These are phyloP conservation scores for Pachysolen tannophilus DNA, from an alignment of 805 yeast genomes.

Conservation along the genomic window DNA sequence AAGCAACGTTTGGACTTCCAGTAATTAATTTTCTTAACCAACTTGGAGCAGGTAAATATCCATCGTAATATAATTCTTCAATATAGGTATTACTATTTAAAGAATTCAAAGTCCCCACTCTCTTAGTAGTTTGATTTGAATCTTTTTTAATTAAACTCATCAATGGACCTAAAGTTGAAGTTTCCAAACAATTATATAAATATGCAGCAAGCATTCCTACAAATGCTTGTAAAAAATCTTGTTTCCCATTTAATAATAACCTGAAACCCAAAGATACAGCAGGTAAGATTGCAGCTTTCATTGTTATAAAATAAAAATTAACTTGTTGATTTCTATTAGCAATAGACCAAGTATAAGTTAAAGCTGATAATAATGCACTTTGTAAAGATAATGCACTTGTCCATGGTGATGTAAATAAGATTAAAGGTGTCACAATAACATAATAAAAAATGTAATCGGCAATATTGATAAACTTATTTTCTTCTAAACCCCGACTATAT, in stretches of 20 bases:
- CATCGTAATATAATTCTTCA: constrained; percentile 40
- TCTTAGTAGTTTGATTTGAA: constrained; percentile 16
- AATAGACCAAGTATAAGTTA: constrained; percentile 58
- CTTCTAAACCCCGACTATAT: constrained; percentile 50
- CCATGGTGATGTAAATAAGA: constrained; percentile 26
- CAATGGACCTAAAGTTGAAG: constrained; percentile 43
- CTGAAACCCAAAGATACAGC: constrained; percentile 31
- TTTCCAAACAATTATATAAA: constrained; percentile 54
- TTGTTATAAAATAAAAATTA: constrained; percentile 44
- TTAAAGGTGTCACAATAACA: constrained; percentile 38
- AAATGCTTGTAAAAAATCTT: constrained; percentile 30
- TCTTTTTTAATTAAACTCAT: constrained; percentile 22
- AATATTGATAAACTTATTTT: constrained; percentile 37
- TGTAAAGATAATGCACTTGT: constrained; percentile 22
- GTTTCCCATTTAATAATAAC: constrained; percentile 35
- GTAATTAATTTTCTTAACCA: constrained; percentile 28
- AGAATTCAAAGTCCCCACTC: constrained; percentile 23
- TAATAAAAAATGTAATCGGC: constrained; percentile 54
- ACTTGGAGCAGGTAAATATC: constrained; percentile 48
- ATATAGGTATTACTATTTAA: constrained; percentile 13
- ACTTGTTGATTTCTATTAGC: constrained; percentile 44
- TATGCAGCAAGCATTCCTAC: constrained; percentile 52
- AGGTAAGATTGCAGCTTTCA: constrained; percentile 50
- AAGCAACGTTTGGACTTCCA: constrained; percentile 11
- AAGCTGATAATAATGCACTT: constrained; percentile 40